These are phyloP conservation scores for Albatrellus ellisii DNA, from an alignment of 768 basidiomycete genomes.

Conservation along the genomic window DNA sequence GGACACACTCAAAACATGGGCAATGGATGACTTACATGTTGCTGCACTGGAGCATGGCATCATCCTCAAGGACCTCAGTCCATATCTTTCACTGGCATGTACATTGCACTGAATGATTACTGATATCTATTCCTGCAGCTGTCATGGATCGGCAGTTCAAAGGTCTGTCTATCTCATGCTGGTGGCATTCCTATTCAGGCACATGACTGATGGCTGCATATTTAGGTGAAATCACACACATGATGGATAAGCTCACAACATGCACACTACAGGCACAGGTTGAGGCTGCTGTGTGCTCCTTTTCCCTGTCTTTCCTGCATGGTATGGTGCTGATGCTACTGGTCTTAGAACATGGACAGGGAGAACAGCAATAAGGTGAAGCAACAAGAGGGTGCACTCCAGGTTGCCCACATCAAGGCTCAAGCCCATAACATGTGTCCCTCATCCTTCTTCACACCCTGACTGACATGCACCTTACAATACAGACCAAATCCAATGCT, in stretches of 20 bases:
- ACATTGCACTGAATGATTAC: not conserved
- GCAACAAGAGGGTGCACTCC: slow-evolving; percentile 67
- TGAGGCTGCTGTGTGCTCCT: slow-evolving; percentile 55
- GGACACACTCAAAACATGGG: slow-evolving; percentile 67
- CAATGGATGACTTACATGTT: slow-evolving; percentile 77
- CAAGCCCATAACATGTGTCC: slow-evolving; percentile 35
- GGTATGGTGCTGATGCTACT: not conserved
- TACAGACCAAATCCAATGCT: slow-evolving; percentile 55
- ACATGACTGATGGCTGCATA: not conserved
- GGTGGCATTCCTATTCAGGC: too few species aligned
- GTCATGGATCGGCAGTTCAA: slow-evolving; percentile 85
- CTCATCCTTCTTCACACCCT: not conserved
- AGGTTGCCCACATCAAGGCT: slow-evolving; percentile 68
- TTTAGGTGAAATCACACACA: slow-evolving; percentile 60
- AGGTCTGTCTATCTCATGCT: slow-evolving; percentile 21
- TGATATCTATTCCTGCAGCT: slow-evolving; percentile 25
- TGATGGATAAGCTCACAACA: slow-evolving; percentile 79
- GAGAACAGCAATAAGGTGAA: slow-evolving; percentile 84
- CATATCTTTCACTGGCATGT: slow-evolving; percentile 11
- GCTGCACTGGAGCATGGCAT: slow-evolving; percentile 80
- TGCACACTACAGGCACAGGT: slow-evolving; percentile 79
- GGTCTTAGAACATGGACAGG: slow-evolving; percentile 67
- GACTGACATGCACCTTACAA: not conserved
- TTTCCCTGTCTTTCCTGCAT: not conserved
- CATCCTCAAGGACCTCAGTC: slow-evolving; percentile 64